Evolutionary conservation across 306 rosid species (phyloP).

Genomic region (Pyrus betulifolia): DNA sequence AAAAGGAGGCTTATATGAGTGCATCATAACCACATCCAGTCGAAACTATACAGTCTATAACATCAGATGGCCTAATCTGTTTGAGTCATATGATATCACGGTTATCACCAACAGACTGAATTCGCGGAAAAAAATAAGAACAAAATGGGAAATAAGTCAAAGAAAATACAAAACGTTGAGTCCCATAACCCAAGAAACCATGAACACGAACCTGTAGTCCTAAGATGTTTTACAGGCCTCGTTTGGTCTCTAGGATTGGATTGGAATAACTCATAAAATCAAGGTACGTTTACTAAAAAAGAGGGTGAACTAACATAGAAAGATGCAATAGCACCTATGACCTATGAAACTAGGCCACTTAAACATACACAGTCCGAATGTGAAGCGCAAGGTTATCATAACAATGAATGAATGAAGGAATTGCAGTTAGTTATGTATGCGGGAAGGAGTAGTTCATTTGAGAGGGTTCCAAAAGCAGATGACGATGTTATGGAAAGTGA

Average conservation of each 20-base stretch:
- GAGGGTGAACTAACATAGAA: too few species aligned
- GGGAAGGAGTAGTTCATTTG: background rate
- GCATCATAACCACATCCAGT: background rate
- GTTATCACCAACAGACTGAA: background rate
- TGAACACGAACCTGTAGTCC: too few species aligned
- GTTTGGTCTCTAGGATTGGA: too few species aligned
- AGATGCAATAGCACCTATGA: too few species aligned
- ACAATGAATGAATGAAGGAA: background rate
- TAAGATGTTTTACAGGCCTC: too few species aligned
- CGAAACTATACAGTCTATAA: background rate
- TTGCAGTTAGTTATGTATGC: background rate
- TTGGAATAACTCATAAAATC: too few species aligned
- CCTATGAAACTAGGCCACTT: background rate
- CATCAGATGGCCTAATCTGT: background rate
- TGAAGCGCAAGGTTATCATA: background rate
- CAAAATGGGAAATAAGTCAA: background rate
- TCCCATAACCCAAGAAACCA: too few species aligned
- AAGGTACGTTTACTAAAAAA: too few species aligned
- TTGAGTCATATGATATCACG: background rate
- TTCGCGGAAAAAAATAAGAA: background rate
- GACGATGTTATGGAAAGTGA: background rate
- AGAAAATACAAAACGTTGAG: background rate
- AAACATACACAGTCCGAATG: background rate
- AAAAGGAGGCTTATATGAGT: background rate
- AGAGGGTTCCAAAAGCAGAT: background rate